phyloP scores from a whole-genome alignment of 306 rosid genomes.

The Lathyrus aphaca region DNA sequence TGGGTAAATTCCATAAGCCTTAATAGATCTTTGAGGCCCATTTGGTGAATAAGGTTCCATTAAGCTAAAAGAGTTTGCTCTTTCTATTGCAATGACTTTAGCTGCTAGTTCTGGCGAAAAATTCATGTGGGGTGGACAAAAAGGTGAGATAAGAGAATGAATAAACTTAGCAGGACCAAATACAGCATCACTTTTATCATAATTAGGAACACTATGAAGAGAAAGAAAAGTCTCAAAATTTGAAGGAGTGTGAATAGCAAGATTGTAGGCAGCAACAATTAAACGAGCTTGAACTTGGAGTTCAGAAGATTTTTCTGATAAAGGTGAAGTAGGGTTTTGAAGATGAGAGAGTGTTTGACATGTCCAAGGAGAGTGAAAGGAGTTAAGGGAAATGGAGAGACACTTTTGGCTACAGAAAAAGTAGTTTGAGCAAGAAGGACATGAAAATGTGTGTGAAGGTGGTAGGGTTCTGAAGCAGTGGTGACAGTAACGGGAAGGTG shows the following conservation, averaged over 20 bases:
- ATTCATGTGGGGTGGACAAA: constrained; percentile 30
- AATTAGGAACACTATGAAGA: constrained; percentile 53
- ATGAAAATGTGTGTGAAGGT: background rate
- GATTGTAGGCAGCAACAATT: constrained; percentile 55
- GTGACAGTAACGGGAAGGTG: constrained; percentile 45
- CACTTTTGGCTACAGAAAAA: constrained; percentile 56
- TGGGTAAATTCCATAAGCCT: constrained; percentile 63
- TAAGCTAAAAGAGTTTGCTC: constrained; percentile 68
- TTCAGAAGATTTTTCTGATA: constrained; percentile 44
- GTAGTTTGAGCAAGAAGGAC: constrained; percentile 49
- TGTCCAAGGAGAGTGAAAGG: constrained; percentile 48
- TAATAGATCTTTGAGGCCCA: constrained; percentile 56
- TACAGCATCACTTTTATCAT: background rate
- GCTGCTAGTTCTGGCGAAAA: constrained; percentile 51
- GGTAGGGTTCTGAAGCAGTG: constrained; percentile 58
- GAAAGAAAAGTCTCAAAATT: constrained; percentile 47
- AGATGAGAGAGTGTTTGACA: constrained; percentile 48
- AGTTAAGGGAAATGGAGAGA: constrained; percentile 36
- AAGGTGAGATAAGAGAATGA: constrained; percentile 50
- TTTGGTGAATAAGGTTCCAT: constrained; percentile 60
- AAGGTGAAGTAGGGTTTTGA: constrained; percentile 23
- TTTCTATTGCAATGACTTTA: constrained; percentile 61
- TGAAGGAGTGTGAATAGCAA: constrained; percentile 40
- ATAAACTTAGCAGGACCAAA: constrained; percentile 43
- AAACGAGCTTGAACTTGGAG: constrained; percentile 65